Percentiles rank a stretch among this genome's conserved stretches.
Conservation (phyloP, 1,284 basidiomycete genomes). For the Thelephora terrestris region DNA sequence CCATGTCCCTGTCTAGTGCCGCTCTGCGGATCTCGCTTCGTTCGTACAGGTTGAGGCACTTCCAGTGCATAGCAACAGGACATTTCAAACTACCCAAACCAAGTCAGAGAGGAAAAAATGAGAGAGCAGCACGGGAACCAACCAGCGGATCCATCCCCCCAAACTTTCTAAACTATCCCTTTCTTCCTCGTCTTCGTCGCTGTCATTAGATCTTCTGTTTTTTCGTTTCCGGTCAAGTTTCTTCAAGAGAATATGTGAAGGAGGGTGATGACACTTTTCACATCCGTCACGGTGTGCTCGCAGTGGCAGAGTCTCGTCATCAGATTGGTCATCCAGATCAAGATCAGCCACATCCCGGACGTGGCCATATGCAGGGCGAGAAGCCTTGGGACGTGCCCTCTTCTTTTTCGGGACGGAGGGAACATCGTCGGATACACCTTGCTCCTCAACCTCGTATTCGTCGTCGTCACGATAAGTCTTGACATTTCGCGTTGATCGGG, state of each 20-base stretch:
- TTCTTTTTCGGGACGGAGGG: slow-evolving; percentile 21
- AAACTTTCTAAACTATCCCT: slow-evolving; percentile 43
- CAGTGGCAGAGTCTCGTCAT: slow-evolving; percentile 45
- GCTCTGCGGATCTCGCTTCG: slow-evolving; percentile 66
- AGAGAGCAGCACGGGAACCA: slow-evolving; percentile 4
- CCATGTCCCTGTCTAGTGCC: slow-evolving; percentile 40
- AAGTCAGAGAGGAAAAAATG: neutral
- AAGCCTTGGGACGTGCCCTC: slow-evolving; percentile 27
- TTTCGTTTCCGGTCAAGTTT: slow-evolving; percentile 32
- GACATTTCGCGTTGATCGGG: slow-evolving; percentile 17
- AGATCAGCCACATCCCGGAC: slow-evolving; percentile 50
- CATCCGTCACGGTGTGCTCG: slow-evolving; percentile 52
- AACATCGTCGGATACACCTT: slow-evolving; percentile 19
- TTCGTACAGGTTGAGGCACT: slow-evolving; percentile 57
- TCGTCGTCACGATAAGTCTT: slow-evolving; percentile 21
- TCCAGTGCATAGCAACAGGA: slow-evolving; percentile 71
- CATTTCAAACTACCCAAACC: slow-evolving; percentile 51
- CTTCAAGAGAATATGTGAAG: slow-evolving; percentile 44
- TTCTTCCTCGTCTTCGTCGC: slow-evolving; percentile 46
- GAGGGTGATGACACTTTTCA: slow-evolving; percentile 56
- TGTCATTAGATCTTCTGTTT: slow-evolving; percentile 35
- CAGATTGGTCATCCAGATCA: slow-evolving; percentile 44
- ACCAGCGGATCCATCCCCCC: slow-evolving; percentile 86
- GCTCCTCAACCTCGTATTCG: slow-evolving; percentile 21
- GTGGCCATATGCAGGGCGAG: slow-evolving; percentile 56